Percentiles rank a stretch among this genome's conserved stretches.
These are phyloP conservation scores for Marchantia polymorpha DNA, from an alignment of 225 moss, liverwort and hornwort genomes.

Conservation along the genomic window DNA sequence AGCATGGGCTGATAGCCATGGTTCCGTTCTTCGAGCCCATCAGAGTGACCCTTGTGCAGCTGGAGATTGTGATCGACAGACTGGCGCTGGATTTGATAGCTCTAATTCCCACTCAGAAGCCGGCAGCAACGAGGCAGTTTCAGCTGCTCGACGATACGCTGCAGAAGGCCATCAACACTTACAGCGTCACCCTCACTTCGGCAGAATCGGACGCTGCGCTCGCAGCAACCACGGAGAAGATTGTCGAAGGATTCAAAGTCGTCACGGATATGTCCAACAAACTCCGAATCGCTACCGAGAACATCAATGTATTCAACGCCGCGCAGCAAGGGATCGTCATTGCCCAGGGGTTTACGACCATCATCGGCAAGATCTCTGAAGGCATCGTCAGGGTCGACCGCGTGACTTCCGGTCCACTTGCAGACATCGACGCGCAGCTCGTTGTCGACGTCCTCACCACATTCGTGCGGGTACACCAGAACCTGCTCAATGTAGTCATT, in stretches of 20 bases:
- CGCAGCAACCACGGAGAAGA: not conserved
- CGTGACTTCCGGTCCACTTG: too few species aligned
- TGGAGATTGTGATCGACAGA: slow-evolving; percentile 15
- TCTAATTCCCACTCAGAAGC: slow-evolving; percentile 24
- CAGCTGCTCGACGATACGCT: slow-evolving; percentile 11
- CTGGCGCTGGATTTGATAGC: slow-evolving; percentile 12
- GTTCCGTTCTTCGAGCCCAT: slow-evolving; percentile 11
- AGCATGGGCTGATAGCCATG: not conserved
- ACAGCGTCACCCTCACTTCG: not conserved
- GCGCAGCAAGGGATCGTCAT: not conserved
- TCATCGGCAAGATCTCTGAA: too few species aligned
- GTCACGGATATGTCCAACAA: slow-evolving; percentile 23
- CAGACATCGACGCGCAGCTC: too few species aligned
- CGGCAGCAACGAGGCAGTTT: slow-evolving; percentile 15
- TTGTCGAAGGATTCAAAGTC: slow-evolving; percentile 13
- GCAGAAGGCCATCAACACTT: not conserved
- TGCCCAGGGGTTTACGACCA: too few species aligned
- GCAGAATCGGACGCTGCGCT: not conserved
- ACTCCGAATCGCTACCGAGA: not conserved
- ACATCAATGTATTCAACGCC: not conserved
- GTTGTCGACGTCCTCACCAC: slow-evolving; percentile 15
- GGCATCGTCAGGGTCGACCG: too few species aligned
- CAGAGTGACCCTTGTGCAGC: slow-evolving; percentile 13
- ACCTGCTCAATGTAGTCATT: too few species aligned
- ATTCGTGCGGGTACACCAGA: too few species aligned